Conservation (phyloP, 2,329 filamentous ascomycete genomes). For the Claviceps humidiphila region DNA sequence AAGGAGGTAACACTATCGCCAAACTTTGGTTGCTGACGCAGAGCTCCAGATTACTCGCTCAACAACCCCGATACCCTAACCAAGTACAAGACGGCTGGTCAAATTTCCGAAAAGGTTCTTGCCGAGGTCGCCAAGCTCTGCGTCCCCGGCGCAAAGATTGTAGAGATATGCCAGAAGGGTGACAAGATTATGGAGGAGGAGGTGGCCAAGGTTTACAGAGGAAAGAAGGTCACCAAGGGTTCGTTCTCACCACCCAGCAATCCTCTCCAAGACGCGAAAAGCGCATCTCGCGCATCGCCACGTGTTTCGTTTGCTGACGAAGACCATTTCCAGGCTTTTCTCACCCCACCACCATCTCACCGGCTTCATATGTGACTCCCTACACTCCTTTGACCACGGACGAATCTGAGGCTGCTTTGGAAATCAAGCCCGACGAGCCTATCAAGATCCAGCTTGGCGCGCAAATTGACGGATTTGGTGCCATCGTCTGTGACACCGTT, state of each 20-base stretch:
- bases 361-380: constrained; percentile 85
- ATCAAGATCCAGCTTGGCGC: constrained; percentile 99
- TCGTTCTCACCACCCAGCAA: constrained; percentile 16
- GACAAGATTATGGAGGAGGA: constrained; percentile 93
- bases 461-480: constrained; percentile 93
- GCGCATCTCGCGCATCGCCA: background rate
- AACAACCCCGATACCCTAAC: constrained; percentile 90
- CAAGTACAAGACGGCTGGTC: constrained; percentile 95
- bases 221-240: constrained; percentile 95
- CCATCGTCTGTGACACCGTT: constrained; percentile 90
- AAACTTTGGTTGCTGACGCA: background rate
- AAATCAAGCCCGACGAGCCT: constrained; percentile 72
- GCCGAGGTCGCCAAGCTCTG: constrained; percentile 65
- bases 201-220: constrained; percentile 90
- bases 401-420: constrained; percentile 64
- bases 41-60: constrained; percentile 62
- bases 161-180: constrained; percentile 88
- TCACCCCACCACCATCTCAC: constrained; percentile 91
- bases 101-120: constrained; percentile 92
- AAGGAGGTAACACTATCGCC: constrained; percentile 3
- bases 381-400: constrained; percentile 89
- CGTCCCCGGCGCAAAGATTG: constrained; percentile 78
- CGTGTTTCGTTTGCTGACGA: constrained; percentile 1
- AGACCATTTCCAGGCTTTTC: constrained; percentile 50
- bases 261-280: background rate